phyloP scores from a whole-genome alignment of 2,329 filamentous ascomycete species.

The Volutella citrinella region DNA sequence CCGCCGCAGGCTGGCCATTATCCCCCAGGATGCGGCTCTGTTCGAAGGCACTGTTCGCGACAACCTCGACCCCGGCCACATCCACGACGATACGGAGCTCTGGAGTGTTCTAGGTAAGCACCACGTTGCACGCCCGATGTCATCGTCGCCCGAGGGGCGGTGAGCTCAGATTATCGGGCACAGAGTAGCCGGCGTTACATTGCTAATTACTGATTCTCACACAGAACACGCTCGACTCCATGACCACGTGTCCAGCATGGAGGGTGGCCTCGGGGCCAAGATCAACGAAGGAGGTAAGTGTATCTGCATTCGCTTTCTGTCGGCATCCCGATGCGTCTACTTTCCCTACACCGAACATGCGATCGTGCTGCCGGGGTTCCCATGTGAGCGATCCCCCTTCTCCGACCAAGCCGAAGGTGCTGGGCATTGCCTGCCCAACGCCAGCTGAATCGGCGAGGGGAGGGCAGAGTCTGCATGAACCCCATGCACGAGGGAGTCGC shows the following conservation, averaged over 20 bases:
- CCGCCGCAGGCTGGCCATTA: slow-evolving; percentile 86
- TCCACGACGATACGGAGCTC: slow-evolving; percentile 93
- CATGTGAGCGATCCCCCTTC: too few species aligned
- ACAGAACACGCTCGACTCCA: slow-evolving; percentile 89
- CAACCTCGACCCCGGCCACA: slow-evolving; percentile 91
- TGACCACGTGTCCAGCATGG: slow-evolving; percentile 83
- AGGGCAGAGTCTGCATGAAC: too few species aligned
- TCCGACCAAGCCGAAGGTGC: too few species aligned
- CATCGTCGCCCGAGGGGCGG: slow-evolving; percentile 1
- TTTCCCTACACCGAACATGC: too few species aligned
- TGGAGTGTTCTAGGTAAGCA: slow-evolving; percentile 87
- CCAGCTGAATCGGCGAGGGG: too few species aligned
- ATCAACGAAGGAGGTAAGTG: slow-evolving; percentile 89
- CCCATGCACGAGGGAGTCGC: too few species aligned
- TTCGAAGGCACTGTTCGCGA: slow-evolving; percentile 93
- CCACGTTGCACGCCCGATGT: slow-evolving; percentile 13
- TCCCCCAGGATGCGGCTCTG: slow-evolving; percentile 93
- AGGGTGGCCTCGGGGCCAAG: slow-evolving; percentile 83
- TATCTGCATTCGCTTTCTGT: slow-evolving; percentile 19
- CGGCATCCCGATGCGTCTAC: too few species aligned
- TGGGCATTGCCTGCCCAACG: too few species aligned
- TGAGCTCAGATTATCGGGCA: slow-evolving; percentile 12
- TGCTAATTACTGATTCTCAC: slow-evolving; percentile 16
- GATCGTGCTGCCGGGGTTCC: too few species aligned
- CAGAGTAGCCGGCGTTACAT: slow-evolving; percentile 17